A percentile compares a stretch with the other conserved stretches of the same genome.
Conservation (phyloP, 2,329 filamentous ascomycete genomes). For the Claviceps pazoutovae region DNA sequence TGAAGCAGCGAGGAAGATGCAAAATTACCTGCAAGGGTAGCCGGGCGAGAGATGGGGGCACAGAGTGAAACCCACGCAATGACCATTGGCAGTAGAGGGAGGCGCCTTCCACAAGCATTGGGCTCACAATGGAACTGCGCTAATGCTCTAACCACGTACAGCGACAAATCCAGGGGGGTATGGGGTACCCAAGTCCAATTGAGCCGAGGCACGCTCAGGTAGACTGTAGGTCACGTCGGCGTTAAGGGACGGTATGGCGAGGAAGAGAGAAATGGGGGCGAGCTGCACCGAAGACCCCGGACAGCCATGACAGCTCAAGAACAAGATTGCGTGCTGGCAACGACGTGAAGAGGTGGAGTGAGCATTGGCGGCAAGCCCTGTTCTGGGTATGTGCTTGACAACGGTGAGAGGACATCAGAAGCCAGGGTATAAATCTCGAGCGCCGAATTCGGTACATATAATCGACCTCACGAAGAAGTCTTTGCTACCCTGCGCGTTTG, state of each 20-base stretch:
- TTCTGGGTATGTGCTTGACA: not conserved
- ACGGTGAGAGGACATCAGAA: not conserved
- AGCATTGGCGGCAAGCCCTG: not conserved
- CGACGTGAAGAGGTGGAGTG: no score
- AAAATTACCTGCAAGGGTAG: not conserved
- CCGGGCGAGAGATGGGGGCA: not conserved
- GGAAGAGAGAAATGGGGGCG: not conserved
- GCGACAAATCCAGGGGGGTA: slow-evolving; percentile 4
- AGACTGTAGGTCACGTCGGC: not conserved
- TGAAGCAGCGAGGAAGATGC: slow-evolving; percentile 5
- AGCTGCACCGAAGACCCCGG: not conserved
- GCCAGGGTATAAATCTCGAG: not conserved
- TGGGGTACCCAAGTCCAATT: not conserved
- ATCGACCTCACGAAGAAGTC: not conserved
- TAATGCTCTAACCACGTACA: slow-evolving; percentile 8
- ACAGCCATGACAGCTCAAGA: not conserved
- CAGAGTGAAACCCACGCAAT: not conserved
- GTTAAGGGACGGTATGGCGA: not conserved
- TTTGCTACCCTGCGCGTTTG: not conserved
- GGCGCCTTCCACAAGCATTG: slow-evolving; percentile 5
- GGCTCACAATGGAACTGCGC: slow-evolving; percentile 8
- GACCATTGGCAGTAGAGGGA: not conserved
- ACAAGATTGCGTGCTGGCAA: not conserved
- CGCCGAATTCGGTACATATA: not conserved
- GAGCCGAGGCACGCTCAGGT: not conserved